Base-by-base conservation (phyloP, 2,329 filamentous ascomycete species). In the Nemania sp. region DNA sequence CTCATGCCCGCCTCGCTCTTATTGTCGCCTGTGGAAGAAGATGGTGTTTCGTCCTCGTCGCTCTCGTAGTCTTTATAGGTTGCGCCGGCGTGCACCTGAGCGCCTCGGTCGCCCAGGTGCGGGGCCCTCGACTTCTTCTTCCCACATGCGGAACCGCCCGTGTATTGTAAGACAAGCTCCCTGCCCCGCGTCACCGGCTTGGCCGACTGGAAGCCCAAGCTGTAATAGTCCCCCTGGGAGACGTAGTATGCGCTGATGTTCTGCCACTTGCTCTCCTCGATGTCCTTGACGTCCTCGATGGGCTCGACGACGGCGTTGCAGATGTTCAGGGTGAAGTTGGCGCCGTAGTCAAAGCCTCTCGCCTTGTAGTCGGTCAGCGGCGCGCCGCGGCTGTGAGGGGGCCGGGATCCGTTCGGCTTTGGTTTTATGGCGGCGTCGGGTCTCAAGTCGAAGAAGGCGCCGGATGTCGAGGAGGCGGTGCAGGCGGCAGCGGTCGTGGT, bases 291-390 rank as follows among this genome's bases (percentile, higher is more conserved):
- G 63, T 86, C 79, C 45, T 82, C 78, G 18, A 90, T 79, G 15
- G 84, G 78, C 67, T 90, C 85, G 15, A 92, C 83, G n/a, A 93
- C 89, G 1, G 90, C 81, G 37, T 83, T 87, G 78, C 91, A 95
- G 68, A 95, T 88, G 76, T 95, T 95, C 69, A 94, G 73, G 1
- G 90, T 94, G 71, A 95, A 95, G 78, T 94, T 94, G 65, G 86
- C 85, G 64, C 85, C 86, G 68, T 92, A 91, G 75, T 94, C 91
- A 73, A 87, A 90, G 35, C 91, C 91, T 60, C 83, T 84, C 7
- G 89, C 86, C 65, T 86, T 81, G 74, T 87, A 87, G 71, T 87
- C 83, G 34, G 78, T 76, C 10, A 76, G 75, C 11, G 76, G 75
- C 29, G 72, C 74, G 13, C 77, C 76, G 64, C 77, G 78, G 62